These are phyloP conservation scores for Dendrobium huoshanense DNA, from an alignment of 106 monocot genomes.

Conservation along the genomic window DNA sequence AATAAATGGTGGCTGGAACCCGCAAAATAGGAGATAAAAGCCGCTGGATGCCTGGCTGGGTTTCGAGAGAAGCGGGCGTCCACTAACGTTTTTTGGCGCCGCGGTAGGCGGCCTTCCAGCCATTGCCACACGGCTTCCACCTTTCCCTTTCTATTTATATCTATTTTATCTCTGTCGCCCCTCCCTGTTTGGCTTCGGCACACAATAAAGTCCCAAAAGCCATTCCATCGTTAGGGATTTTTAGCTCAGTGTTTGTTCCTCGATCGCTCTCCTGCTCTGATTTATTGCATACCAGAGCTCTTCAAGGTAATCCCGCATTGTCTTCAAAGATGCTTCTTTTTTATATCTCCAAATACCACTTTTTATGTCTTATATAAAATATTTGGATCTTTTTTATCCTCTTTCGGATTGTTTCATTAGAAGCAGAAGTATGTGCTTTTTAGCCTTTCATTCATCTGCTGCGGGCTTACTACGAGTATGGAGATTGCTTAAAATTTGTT, in stretches of 20 bases:
- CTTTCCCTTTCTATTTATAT: not conserved
- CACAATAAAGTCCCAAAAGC: not conserved
- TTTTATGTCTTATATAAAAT: no score
- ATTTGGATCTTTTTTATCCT: no score
- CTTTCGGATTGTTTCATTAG: no score
- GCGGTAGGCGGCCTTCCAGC: not conserved
- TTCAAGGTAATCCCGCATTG: not conserved
- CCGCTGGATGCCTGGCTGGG: not conserved
- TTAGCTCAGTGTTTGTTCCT: not conserved
- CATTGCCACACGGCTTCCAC: not conserved
- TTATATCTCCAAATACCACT: no score
- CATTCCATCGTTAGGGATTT: not conserved
- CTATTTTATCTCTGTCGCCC: not conserved
- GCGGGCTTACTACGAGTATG: no score
- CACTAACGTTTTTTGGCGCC: not conserved
- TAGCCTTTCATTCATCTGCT: no score
- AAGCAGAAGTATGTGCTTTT: no score
- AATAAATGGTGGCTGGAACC: not conserved
- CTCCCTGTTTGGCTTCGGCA: not conserved
- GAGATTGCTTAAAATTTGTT: no score
- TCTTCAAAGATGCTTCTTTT: not conserved
- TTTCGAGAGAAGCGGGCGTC: slow-evolving; percentile 2
- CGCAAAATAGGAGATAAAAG: no score
- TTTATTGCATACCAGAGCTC: not conserved
- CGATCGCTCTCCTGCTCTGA: not conserved